phyloP scores from a whole-genome alignment of 345 rosid species.

The Corymbia maculata region DNA sequence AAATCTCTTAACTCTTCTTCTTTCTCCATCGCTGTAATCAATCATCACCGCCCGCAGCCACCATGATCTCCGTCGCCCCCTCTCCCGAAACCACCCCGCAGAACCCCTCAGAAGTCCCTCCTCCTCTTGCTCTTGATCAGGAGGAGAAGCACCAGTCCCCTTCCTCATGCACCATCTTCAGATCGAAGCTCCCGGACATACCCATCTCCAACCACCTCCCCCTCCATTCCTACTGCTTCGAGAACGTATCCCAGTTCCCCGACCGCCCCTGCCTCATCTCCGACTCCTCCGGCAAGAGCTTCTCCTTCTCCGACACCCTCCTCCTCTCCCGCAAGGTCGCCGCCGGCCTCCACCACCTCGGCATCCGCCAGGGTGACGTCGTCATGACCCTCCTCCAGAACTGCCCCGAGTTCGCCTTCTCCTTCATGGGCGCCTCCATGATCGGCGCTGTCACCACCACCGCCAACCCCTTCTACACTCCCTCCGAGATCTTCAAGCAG shows the following conservation, averaged over 20 bases:
- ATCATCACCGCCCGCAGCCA: neutral
- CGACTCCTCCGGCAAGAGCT: conserved; percentile 38
- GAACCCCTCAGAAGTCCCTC: neutral
- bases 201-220: conserved; percentile 63
- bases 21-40: neutral
- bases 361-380: conserved; percentile 64
- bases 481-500: conserved; percentile 63
- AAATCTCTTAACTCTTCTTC: neutral
- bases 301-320: conserved; percentile 43
- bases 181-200: conserved; percentile 75
- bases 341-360: conserved; percentile 45
- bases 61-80: conserved; percentile 7
- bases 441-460: conserved; percentile 75
- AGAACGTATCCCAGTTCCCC: conserved; percentile 20
- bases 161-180: conserved; percentile 24
- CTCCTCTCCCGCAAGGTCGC: conserved; percentile 40
- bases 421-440: conserved; percentile 89
- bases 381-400: conserved; percentile 85
- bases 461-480: conserved; percentile 85
- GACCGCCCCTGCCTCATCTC: conserved; percentile 58
- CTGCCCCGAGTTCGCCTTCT: conserved; percentile 70
- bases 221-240: conserved; percentile 70
- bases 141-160: neutral
- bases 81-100: neutral
- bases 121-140: neutral